Base-by-base conservation (phyloP, 73 alveolate species). In the Halteria grandinella region DNA sequence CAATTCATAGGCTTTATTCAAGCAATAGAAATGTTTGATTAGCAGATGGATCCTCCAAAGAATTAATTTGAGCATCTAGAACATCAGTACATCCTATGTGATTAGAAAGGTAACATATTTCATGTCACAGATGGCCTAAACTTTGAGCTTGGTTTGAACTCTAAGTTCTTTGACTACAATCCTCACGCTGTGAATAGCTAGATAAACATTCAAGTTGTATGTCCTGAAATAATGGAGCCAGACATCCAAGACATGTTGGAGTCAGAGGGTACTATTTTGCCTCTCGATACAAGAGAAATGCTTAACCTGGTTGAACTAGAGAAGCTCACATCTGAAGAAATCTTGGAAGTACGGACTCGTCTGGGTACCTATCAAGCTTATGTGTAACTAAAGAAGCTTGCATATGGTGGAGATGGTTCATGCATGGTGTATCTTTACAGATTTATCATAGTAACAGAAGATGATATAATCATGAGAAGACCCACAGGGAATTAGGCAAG, bases 1-100 rank as follows among this genome's bases (percentile, higher is more conserved):
- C 20, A 37, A 1, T 73, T 73, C 57, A 52, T 73, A 5, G 85
- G 85, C 1, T 73, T 73, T 53, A 51, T 73, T 17, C 66, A 73
- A 36, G 14, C 15, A 5, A 27, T 73, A 17, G 85, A 33, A 14
- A 52, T 21, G 36, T 34, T 24, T 55, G 54, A n/a, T n/a, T n/a
- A 37, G 1, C 59, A 52, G 34, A 73, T 48, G 75, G 64, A 23
- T 3, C 4, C 6, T 14, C 85, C 85, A 0, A 52, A 52, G 21
- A 29, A 25, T 5, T 55, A 54, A 39, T 73, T 21, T 53, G 15
- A 11, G 15, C 17, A 73, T 54, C 5, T 20, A 14, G 85, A 73
- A 20, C 37, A 32, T 12, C 32, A 73, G 14, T 48, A 32, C 21
- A 15, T 73, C 2, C 10, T 73, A 15, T 40, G 66, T 20, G 85